Evolutionary conservation across 176 grass and related monocot genomes (phyloP), one percentile per base, ranked within the genome.

Genomic region (Avena insularis): DNA sequence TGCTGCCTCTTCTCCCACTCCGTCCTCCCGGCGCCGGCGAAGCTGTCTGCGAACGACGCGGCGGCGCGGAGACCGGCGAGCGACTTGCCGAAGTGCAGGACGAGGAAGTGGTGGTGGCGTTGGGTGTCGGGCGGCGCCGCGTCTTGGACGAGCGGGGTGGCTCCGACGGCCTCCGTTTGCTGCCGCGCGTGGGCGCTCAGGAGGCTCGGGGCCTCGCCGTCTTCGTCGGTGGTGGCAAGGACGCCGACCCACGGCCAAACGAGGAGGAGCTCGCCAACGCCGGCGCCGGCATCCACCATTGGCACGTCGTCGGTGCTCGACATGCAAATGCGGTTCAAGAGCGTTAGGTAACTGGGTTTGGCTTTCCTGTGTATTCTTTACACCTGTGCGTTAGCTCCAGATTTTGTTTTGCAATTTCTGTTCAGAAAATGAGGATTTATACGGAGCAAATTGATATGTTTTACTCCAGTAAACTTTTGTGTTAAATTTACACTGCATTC

Each of bases 1-100:
- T 61, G 25, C 29, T 48, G 77, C 12, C 6, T 78, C 3, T 15
- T 58, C 38, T 13, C 50, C 83, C 78, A 90, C 50, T 90, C 38
- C 61, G 38, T 68, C 71, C 78, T 82, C 6, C 83, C 68, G 59
- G 88, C 78, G 10, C 70, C 78, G 50, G 70, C 60, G 49, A 86
- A 86, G 60, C 31, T 25, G 38, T 1, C 0, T 6, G 12, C 17
- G 3, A 90, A 27, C 1, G 83, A 69, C 36, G 75, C 76, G 50
- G 78, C 70, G 67, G 67, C 25, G 19, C 50, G 50, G 70, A 90
- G 70, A 19, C 70, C 78, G 2, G 36, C 1, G 83, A 71, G 62
- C 6, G 60, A 68, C 83, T 90, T 77, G 70, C 83, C 78, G 50
- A 90, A 90, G 70, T 90, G 83, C 50, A 90, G 60, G 69, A 90